These are phyloP conservation scores for Penicillium coffeae DNA, from an alignment of 495 filamentous ascomycete genomes.

Conservation along the genomic window DNA sequence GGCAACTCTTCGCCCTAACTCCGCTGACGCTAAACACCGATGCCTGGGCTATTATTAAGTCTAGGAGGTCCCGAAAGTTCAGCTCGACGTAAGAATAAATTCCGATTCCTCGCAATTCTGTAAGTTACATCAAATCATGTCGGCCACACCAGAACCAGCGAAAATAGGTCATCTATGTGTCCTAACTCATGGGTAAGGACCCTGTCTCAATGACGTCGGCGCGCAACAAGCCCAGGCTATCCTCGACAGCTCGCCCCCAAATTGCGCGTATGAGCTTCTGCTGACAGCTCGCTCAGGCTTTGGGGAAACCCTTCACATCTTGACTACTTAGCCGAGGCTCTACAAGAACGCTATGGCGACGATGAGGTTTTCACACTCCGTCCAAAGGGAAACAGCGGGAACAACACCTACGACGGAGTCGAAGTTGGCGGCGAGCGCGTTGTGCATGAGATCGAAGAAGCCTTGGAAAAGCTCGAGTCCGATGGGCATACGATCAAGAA, in stretches of 20 bases:
- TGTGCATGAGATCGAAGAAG: conserved; percentile 81
- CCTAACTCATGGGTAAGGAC: conserved; percentile 84
- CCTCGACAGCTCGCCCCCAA: too few species aligned
- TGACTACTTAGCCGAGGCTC: conserved; percentile 60
- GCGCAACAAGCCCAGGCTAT: too few species aligned
- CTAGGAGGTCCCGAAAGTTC: too few species aligned
- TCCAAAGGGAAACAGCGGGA: conserved; percentile 74
- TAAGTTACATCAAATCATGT: neutral
- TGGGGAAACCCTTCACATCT: conserved; percentile 93
- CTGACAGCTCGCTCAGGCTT: too few species aligned
- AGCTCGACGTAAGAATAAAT: too few species aligned
- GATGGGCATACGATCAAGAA: conserved; percentile 70
- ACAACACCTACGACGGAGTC: conserved; percentile 91
- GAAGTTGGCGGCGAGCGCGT: conserved; percentile 87
- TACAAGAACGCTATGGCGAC: conserved; percentile 61
- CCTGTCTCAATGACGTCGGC: conserved; percentile 5
- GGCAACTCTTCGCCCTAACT: too few species aligned
- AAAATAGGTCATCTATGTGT: conserved; percentile 76
- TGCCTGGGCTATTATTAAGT: neutral
- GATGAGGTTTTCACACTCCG: conserved; percentile 68
- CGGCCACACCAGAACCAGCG: conserved; percentile 7
- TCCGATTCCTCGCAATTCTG: too few species aligned
- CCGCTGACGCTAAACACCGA: too few species aligned
- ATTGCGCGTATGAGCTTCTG: too few species aligned
- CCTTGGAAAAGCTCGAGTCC: conserved; percentile 58